Base-by-base conservation (phyloP, 805 yeast species). In the Clavispora santaluciae region DNA sequence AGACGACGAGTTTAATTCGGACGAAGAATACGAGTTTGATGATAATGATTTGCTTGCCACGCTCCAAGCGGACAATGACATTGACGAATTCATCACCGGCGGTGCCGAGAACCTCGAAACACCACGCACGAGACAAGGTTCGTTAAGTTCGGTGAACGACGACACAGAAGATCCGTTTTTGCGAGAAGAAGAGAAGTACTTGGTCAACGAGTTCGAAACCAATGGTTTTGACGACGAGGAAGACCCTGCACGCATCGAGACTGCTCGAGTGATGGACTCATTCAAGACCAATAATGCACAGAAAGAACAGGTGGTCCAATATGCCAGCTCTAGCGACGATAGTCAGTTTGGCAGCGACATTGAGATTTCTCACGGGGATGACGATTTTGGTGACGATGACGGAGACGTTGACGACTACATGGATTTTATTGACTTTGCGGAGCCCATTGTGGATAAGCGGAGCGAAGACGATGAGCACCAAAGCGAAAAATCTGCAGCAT, bases 11-110 rank as follows among this genome's bases (percentile, higher is more conserved):
- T 50, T 67, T 33, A 64, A 64, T 42, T 76, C 83, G 0, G 88
- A 80, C 42, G 87, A 78, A 9, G 90, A 81, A 52, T 80, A 81
- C 50, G 81, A 76, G 49, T 70, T 76, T 44, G 81, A 70, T 50
- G 75, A 70, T 47, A 68, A 70, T 45, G 75, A 68, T 44, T 54
- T 70, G 23, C 55, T 70, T 33, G 75, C 75, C 13, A 71, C 75
- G 2, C 54, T 71, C 24, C 73, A 71, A 46, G 75, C 72, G 1
- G 76, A 71, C 41, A 68, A 68, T 37, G 75, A 70, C 43, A 42
- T 62, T 13, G 74, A 67, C 30, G 73, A 69, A 41, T 67, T 68
- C 42, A 41, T 23, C 39, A 44, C 43, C 2, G 43, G 31, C 13
- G 28, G 39, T 8, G 47, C 39, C 6, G 33, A 42, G 4, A 34